Conservation (phyloP, 495 filamentous ascomycete genomes). For the Penicillium silybi region DNA sequence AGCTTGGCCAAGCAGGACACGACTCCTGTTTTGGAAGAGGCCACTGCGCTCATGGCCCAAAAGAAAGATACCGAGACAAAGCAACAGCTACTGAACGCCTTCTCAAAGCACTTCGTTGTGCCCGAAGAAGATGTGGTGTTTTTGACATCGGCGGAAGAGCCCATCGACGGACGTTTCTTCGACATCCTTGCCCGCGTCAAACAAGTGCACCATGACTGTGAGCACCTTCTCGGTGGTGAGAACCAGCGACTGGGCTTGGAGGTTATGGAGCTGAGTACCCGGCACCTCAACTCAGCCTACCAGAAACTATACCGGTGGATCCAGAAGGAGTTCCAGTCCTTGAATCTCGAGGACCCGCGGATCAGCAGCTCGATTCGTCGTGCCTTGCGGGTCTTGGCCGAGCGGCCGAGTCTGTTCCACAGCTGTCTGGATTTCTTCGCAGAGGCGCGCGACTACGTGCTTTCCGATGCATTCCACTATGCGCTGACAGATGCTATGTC, state of each 20-base stretch:
- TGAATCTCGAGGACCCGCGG: slow-evolving; percentile 93
- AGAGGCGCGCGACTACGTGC: slow-evolving; percentile 79
- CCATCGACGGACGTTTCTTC: slow-evolving; percentile 87
- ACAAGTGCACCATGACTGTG: slow-evolving; percentile 80
- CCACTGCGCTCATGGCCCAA: slow-evolving; percentile 67
- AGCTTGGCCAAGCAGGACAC: slow-evolving; percentile 70
- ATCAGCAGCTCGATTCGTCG: slow-evolving; percentile 82
- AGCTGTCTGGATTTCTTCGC: slow-evolving; percentile 92
- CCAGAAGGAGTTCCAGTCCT: slow-evolving; percentile 83
- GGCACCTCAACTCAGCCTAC: slow-evolving; percentile 82
- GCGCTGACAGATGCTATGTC: slow-evolving; percentile 73
- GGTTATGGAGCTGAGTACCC: slow-evolving; percentile 84
- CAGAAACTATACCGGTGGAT: slow-evolving; percentile 96
- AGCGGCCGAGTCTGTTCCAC: slow-evolving; percentile 86
- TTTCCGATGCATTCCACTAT: slow-evolving; percentile 87
- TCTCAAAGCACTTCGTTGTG: slow-evolving; percentile 79
- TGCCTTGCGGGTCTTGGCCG: slow-evolving; percentile 82
- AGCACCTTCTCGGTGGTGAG: slow-evolving; percentile 83
- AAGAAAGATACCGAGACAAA: slow-evolving; percentile 79
- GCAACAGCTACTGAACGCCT: slow-evolving; percentile 75
- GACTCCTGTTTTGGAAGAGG: slow-evolving; percentile 72
- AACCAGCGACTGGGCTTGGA: slow-evolving; percentile 82
- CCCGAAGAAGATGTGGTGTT: slow-evolving; percentile 70
- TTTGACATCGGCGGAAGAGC: slow-evolving; percentile 71
- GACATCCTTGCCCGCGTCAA: slow-evolving; percentile 73